A percentile compares a stretch with the other conserved stretches of the same genome.
phyloP scores from a whole-genome alignment of 257 asterid genomes.

The Lycium barbarum region DNA sequence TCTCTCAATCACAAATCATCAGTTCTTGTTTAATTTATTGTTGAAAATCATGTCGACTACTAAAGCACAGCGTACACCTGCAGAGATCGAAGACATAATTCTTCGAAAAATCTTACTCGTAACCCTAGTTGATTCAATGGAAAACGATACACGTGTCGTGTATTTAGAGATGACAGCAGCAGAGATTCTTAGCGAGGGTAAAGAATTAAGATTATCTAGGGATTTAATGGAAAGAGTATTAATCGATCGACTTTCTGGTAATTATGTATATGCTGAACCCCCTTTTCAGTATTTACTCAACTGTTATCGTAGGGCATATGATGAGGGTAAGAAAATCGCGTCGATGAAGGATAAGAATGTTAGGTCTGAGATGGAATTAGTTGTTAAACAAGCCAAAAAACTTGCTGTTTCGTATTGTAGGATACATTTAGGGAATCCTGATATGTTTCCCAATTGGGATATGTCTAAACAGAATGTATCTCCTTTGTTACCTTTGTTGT shows the following conservation, averaged over 20 bases:
- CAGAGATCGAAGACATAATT: conserved; percentile 89
- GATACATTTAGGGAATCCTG: conserved; percentile 83
- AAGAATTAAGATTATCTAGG: conserved; percentile 69
- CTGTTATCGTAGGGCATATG: conserved; percentile 78
- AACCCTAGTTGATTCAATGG: conserved; percentile 73
- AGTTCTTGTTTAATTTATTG: conserved; percentile 8
- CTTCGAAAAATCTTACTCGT: conserved; percentile 81
- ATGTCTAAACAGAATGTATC: conserved; percentile 50
- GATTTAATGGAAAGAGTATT: conserved; percentile 82
- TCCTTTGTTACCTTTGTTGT: conserved; percentile 71
- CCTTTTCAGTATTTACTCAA: conserved; percentile 75
- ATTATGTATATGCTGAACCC: conserved; percentile 67
- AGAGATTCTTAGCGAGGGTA: conserved; percentile 85
- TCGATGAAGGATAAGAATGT: conserved; percentile 75
- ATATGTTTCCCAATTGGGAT: conserved; percentile 75
- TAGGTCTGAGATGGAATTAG: conserved; percentile 71
- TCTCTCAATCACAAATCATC: neutral
- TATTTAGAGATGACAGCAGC: conserved; percentile 86
- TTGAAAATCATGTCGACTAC: conserved; percentile 65
- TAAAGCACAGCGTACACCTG: conserved; percentile 68
- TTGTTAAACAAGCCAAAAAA: conserved; percentile 73
- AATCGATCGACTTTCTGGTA: conserved; percentile 82
- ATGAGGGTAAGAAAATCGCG: conserved; percentile 76
- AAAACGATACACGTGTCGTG: conserved; percentile 66
- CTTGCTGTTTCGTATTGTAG: conserved; percentile 75